phyloP scores from a whole-genome alignment of 2,329 filamentous ascomycete genomes.

The Botrytis hyacinthi region DNA sequence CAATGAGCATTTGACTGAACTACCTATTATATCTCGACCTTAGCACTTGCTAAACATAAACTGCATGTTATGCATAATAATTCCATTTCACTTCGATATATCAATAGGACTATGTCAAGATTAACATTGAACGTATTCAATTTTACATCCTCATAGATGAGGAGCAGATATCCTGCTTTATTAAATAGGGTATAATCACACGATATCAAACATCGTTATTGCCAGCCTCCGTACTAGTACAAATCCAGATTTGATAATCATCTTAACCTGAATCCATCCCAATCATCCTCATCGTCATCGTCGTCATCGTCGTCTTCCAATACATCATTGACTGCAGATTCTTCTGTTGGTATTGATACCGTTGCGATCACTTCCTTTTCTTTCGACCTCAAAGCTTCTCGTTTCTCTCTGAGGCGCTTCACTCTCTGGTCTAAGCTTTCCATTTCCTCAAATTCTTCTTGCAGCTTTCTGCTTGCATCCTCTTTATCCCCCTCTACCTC shows the following conservation, averaged over 20 bases:
- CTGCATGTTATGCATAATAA: neutral
- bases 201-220: neutral
- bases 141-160: neutral
- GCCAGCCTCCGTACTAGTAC: neutral
- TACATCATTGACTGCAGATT: neutral
- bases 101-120: neutral
- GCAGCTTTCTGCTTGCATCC: slow-evolving; percentile 69
- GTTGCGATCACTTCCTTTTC: slow-evolving; percentile 25
- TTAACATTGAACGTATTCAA: neutral
- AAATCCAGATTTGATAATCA: neutral
- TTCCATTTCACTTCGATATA: neutral
- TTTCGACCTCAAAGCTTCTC: slow-evolving; percentile 60
- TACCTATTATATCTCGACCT: too few relatives aligned
- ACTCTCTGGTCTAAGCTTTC: slow-evolving; percentile 73
- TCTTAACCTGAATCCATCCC: slow-evolving; percentile 25
- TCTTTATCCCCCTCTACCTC: slow-evolving; percentile 67
- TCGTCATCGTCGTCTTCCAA: slow-evolving; percentile 23
- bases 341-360: neutral
- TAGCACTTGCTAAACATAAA: slow-evolving; percentile 1
- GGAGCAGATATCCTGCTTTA: neutral
- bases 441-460: slow-evolving; percentile 82
- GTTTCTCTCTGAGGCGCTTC: slow-evolving; percentile 63
- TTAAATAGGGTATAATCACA: slow-evolving; percentile 7
- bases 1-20: neutral
- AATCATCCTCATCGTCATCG: slow-evolving; percentile 26